Base-by-base conservation (phyloP, 352 stramenopile genomes). In the Globisporangium viniferum region DNA sequence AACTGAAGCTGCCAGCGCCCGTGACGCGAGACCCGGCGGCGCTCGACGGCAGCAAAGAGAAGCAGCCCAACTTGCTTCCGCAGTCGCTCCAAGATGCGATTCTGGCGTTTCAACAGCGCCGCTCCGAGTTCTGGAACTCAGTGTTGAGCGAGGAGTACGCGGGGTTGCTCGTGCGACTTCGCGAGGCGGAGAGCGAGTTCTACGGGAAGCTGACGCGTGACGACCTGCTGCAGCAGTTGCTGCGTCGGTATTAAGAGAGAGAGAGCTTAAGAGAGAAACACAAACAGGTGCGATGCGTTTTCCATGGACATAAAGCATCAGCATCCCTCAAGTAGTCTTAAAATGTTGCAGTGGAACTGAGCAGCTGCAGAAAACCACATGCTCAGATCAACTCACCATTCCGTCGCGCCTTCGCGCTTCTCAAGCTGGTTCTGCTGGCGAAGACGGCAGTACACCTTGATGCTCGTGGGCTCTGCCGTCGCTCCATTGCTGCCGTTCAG, bases 361-460 rank as follows among this genome's bases (percentile, higher is more conserved):
- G 41, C 41, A 49, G 24, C 0, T 24, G 24, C 24, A 24, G 24
- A 24, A 24, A 24, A 24, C 24, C 24, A 24, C 24, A 24, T 24
- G 24, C 24, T 24, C 24, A 24, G 24, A 24, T 24, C 24, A 24
- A 24, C 29, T 31, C 66, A 91, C 85, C 85, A 93, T 76, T 86
- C 73, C 0, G 74, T 67, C 0, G 84, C 86, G 41, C 77, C 80
- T 68, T 90, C 79, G 27, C 80, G 77, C 53, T 83, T 89, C 63
- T 93, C 86, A 29, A 90, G 74, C 44, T 81, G 70, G 66, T 94
- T 96, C 67, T 93, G 82, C 46, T 90, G 86, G 9, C 86, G 80
- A 15, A 96, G 74, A 3, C 89, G 83, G 27, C 86, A 95, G 36
- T 82, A 91, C 10, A 95, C 84, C 49, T 88, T 83, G 70, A 96